Base-by-base conservation (phyloP, 169 alveolate species). In the Besnoitia besnoiti region DNA sequence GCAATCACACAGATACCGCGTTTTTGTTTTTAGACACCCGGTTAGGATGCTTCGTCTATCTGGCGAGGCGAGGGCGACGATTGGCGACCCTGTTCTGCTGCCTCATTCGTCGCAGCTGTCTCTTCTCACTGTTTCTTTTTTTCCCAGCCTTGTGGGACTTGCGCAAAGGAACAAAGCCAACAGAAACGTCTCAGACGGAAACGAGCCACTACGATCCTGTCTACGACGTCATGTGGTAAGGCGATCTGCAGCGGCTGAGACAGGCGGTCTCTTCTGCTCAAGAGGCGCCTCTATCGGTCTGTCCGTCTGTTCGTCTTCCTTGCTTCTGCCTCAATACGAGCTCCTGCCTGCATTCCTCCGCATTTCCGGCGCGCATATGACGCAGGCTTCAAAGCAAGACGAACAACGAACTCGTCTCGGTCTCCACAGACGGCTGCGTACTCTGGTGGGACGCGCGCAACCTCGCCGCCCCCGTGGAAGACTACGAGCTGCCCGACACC, bases 361-460 rank as follows among this genome's bases (percentile, higher is more conserved):
- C 62, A 10, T 10, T 49, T 7, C 10, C n/a, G 40, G 46, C 27
- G 44, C 35, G 49, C n/a, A 8, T 84, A n/a, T 50, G 12, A 39
- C 27, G 8, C 88, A 89, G 92, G 92, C 96, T 97, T 59, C 97
- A 97, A 89, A 96, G 98, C 42, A 97, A 97, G 94, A 95, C 98
- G 37, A 98, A 98, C 92, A 96, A 96, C 87, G 99, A 98, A 92
- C 97, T 97, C 92, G 98, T 96, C 44, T 95, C 98, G 8, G 95
- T 97, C 27, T 96, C 98, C 37, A 97, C 98, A 19, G 99, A 98
- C 89, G 99, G 99, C 40, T 24, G 97, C 85, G 95, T 97, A 42
- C 93, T 97, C 59, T 98, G 99, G 99, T 98, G 99, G 99, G 99
- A 98, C 93, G 94, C 95, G 73, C 95, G 98, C 90, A 97, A 96